phyloP scores from a whole-genome alignment of 768 basidiomycete genomes.

The Ramaria sp. region DNA sequence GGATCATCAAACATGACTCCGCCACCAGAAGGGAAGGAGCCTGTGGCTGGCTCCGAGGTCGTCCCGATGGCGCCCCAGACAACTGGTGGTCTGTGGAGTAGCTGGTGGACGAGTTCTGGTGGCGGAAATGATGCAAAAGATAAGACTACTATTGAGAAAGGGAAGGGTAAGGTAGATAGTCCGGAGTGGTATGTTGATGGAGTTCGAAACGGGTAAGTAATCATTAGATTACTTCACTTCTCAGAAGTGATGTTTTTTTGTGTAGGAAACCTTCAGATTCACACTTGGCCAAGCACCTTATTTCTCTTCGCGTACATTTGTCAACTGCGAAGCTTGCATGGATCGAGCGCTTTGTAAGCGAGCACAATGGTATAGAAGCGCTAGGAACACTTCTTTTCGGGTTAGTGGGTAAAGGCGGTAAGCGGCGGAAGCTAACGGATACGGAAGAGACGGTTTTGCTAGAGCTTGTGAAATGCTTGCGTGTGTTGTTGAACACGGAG shows the following conservation, averaged over 20 bases:
- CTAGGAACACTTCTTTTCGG: conserved; percentile 46
- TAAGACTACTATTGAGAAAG: conserved; percentile 18
- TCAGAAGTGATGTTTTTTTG: not conserved
- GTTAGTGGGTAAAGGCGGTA: conserved; percentile 59
- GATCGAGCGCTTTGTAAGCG: conserved; percentile 66
- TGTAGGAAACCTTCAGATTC: conserved; percentile 37
- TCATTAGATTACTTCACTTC: not conserved
- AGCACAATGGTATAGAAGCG: conserved; percentile 52
- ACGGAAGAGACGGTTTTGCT: conserved; percentile 55
- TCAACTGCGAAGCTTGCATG: conserved; percentile 73
- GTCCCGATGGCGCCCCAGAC: conserved; percentile 43
- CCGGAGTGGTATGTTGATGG: conserved; percentile 55
- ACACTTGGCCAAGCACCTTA: conserved; percentile 65
- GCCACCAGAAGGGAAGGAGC: conserved; percentile 23
- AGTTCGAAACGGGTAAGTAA: conserved; percentile 32
- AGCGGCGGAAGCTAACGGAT: conserved; percentile 48
- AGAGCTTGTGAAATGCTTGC: conserved; percentile 69
- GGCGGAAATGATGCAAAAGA: conserved; percentile 29
- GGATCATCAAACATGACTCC: conserved; percentile 19
- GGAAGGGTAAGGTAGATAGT: conserved; percentile 31
- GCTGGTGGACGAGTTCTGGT: conserved; percentile 67
- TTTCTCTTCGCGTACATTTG: conserved; percentile 74
- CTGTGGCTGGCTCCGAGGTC: conserved; percentile 14
- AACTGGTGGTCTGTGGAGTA: conserved; percentile 68
- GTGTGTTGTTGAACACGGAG: conserved; percentile 77